Base-by-base conservation (phyloP, 2,329 filamentous ascomycete species). In the Fusarium sambucinum region DNA sequence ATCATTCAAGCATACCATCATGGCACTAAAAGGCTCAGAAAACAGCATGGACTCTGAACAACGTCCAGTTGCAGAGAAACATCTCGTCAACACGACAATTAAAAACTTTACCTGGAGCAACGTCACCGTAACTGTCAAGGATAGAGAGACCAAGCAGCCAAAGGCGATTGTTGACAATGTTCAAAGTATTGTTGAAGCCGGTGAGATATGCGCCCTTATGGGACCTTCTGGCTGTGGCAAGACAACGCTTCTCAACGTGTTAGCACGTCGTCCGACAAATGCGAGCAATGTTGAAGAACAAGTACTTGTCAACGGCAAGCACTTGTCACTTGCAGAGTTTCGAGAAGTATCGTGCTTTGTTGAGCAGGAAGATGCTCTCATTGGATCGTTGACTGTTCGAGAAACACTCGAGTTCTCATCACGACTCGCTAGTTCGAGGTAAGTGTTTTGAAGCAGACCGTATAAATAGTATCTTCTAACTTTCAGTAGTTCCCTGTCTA, bases 291-390 rank as follows among this genome's bases (percentile, higher is more conserved):
- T 73, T 12, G 59, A 73, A 12, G 66, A 71, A 13, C 82, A 86
- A 1, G 85, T 85, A 4, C 83, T 87, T 3, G 83, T 84, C 30
- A 94, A 96, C 77, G 91, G 91, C 30, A 76, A 74, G 3, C 73
- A 79, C 6, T 79, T 88, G 5, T 83, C 87, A 2, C 78, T 82
- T 10, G 76, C 82, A 10, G 81, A 81, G 0, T 90, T 95, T 70
- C 87, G 88, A 19, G 83, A 86, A 47, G 83, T 95, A 50, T 90
- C 87, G 55, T 88, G 88, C 46, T 96, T 94, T 74, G 93, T 96
- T 23, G 93, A 97, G 80, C 93, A 97, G 77, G 92, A 96, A 69
- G 93, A 97, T 81, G 90, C 92, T 1, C 83, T 96, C 14, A 91
- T 95, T 51, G 93, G 93, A 6, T 90, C 90, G 1, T 82, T 96